Conservation (phyloP, 768 basidiomycete species). For the Rhodosporidiobolus sp. region DNA sequence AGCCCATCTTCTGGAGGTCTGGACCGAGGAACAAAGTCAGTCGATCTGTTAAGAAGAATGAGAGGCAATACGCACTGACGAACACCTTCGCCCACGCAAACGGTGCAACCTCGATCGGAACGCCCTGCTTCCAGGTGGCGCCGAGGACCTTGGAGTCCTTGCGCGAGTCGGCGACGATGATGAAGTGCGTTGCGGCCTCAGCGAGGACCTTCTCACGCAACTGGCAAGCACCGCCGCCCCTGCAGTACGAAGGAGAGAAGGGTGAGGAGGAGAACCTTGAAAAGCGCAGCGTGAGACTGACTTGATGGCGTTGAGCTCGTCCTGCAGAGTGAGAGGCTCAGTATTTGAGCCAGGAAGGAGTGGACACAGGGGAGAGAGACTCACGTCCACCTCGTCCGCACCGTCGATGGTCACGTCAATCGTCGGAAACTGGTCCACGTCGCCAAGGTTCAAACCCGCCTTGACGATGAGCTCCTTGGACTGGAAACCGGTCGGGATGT, state of each 20-base stretch:
- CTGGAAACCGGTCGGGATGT: slow-evolving; percentile 68
- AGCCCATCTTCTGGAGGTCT: slow-evolving; percentile 45
- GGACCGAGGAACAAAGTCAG: slow-evolving; percentile 4
- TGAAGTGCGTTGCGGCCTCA: slow-evolving; percentile 88
- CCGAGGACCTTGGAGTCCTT: slow-evolving; percentile 61
- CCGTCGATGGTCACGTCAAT: slow-evolving; percentile 98
- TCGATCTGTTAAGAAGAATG: slow-evolving; percentile 45
- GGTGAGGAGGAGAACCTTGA: neutral
- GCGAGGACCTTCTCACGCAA: slow-evolving; percentile 95
- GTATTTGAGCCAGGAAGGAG: neutral
- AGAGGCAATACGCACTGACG: slow-evolving; percentile 58
- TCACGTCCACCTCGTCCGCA: slow-evolving; percentile 72
- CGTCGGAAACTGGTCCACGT: slow-evolving; percentile 53
- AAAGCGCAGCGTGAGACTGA: slow-evolving; percentile 50
- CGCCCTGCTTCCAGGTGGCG: slow-evolving; percentile 65
- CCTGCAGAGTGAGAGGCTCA: slow-evolving; percentile 51
- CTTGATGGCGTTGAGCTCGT: slow-evolving; percentile 85
- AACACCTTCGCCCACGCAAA: slow-evolving; percentile 91
- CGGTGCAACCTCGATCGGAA: slow-evolving; percentile 94
- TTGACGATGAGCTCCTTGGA: slow-evolving; percentile 89
- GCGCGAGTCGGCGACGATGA: slow-evolving; percentile 90
- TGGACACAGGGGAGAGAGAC: neutral
- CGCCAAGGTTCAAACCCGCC: slow-evolving; percentile 51
- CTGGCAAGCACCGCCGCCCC: slow-evolving; percentile 83
- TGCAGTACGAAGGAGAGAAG: neutral